Evolutionary conservation across 768 basidiomycete species (phyloP).

Genomic region (Psilocybe cyanescens): DNA sequence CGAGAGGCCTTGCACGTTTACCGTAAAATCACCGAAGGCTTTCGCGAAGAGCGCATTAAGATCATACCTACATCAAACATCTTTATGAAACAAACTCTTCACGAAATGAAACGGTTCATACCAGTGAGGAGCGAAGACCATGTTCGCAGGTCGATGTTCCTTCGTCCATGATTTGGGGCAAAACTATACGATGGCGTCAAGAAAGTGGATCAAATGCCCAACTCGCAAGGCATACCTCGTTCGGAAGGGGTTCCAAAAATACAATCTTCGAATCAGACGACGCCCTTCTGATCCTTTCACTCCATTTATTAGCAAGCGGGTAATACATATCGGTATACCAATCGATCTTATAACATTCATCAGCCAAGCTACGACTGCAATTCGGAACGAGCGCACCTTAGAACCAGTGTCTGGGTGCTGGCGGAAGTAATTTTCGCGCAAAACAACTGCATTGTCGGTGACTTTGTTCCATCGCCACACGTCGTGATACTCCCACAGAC

Average conservation of each 20-base stretch:
- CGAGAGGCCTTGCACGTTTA: constrained; percentile 93
- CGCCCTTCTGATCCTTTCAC: constrained; percentile 54
- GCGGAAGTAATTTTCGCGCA: constrained; percentile 86
- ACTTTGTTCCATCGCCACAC: constrained; percentile 88
- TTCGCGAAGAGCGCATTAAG: constrained; percentile 87
- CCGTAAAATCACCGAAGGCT: constrained; percentile 52
- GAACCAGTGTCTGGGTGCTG: constrained; percentile 66
- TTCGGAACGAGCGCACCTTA: constrained; percentile 44
- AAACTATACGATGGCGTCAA: constrained; percentile 48
- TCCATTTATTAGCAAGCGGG: constrained; percentile 76
- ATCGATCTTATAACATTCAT: constrained; percentile 58
- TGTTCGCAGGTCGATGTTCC: constrained; percentile 37
- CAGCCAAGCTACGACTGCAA: not conserved
- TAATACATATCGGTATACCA: constrained; percentile 90
- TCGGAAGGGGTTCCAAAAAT: constrained; percentile 89
- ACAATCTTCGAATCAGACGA: constrained; percentile 59
- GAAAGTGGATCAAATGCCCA: constrained; percentile 9
- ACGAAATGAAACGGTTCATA: constrained; percentile 8
- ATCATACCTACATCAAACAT: constrained; percentile 76
- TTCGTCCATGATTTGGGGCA: constrained; percentile 80
- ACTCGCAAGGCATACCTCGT: constrained; percentile 63
- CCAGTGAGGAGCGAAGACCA: constrained; percentile 46
- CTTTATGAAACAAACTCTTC: not conserved
- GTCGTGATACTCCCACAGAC: constrained; percentile 90
- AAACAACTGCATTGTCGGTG: constrained; percentile 69